phyloP scores from a whole-genome alignment of 1,284 basidiomycete genomes.

The Ganoderma leucocontextum region DNA sequence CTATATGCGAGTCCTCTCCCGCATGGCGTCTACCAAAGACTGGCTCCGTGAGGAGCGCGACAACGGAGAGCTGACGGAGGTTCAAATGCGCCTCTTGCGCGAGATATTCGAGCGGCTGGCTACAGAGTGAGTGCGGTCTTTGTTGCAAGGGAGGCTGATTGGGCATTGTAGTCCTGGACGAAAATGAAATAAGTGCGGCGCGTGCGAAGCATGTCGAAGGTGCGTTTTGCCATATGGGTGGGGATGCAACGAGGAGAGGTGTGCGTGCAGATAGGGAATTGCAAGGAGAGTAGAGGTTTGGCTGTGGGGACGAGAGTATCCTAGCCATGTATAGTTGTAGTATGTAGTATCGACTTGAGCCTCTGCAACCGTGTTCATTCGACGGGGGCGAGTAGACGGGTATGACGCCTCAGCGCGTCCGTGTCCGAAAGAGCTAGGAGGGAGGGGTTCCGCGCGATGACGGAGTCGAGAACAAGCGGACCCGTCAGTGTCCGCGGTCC shows the following conservation, averaged over 20 bases:
- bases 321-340: too few relatives aligned
- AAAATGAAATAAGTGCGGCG: slow-evolving; percentile 8
- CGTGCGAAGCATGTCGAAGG: neutral
- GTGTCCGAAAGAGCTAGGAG: too few relatives aligned
- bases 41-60: slow-evolving; percentile 11
- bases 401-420: too few relatives aligned
- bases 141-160: neutral
- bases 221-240: neutral
- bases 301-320: neutral
- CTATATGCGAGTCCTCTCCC: slow-evolving; percentile 12
- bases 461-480: neutral
- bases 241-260: neutral
- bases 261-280: neutral
- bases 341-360: too few relatives aligned
- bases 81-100: neutral
- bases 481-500: neutral
- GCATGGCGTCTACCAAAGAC: slow-evolving; percentile 6
- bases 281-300: neutral
- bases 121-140: neutral
- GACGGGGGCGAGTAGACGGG: too few relatives aligned
- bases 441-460: neutral
- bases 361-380: too few relatives aligned
- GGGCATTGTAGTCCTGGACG: neutral
- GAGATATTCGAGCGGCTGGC: neutral
- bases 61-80: neutral